Base-by-base conservation (phyloP, 2,329 filamentous ascomycete genomes). In the Stagonosporopsis vannaccii region DNA sequence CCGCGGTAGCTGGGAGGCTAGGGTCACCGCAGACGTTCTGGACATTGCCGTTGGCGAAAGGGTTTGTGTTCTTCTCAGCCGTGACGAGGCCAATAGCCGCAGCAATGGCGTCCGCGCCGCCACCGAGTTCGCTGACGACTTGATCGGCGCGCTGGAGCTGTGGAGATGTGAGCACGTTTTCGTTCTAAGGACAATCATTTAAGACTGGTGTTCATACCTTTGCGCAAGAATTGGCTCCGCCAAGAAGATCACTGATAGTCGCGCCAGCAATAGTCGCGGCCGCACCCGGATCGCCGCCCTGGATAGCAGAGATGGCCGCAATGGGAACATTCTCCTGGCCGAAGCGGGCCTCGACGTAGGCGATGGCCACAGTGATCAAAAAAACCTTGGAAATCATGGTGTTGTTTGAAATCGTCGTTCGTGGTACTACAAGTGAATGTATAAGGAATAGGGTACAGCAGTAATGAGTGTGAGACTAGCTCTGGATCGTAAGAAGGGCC, bases 1-100 rank as follows among this genome's bases (percentile, higher is more conserved):
- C 81, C 22, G 76, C 75, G 7, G 85, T 89, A 28, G 79, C 82
- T 11, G 88, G 88, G 2, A 91, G 83, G 23, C 80, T 77, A 2
- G 86, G 77, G 61, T 90, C 86, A 33, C 79, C 82, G 75, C 88
- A 90, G 70, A 91, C 83, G 59, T 81, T 85, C 66, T 75, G 73
- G 17, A 85, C 87, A 30, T 85, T 80, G 66, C 78, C 78, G 59
- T 84, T 82, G 52, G 76, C 83, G 62, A 86, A 89, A 47, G 86
- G 86, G 79, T 90, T 90, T 79, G 89, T 89, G 82, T 90, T 90
- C 76, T 89, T 87, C 80, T 90, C 87, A 4, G 87, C 87, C 23
- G 84, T 82, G 13, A 90, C 87, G 33, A 90, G 81, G 15, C 82
- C 83, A 55, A 82, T 82, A 17, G 88, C 88, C 19, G 85, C 87